Evolutionary conservation across 495 filamentous ascomycete genomes (phyloP).

Genomic region (Aspergillus bridgeri): DNA sequence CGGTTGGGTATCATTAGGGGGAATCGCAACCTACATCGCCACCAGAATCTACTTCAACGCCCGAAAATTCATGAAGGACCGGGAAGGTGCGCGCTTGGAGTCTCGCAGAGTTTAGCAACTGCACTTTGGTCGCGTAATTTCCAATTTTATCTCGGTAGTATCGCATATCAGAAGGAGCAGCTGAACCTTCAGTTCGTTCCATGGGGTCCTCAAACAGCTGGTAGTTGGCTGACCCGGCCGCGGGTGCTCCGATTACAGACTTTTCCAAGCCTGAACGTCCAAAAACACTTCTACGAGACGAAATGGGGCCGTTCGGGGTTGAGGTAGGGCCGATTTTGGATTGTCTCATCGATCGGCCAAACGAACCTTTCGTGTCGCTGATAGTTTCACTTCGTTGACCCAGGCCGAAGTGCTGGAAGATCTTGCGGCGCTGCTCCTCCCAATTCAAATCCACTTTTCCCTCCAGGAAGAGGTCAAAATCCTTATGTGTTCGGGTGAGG

Average conservation of each 20-base stretch:
- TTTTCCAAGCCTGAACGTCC: conserved; percentile 68
- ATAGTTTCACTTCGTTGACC: conserved; percentile 54
- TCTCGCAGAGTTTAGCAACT: conserved; percentile 67
- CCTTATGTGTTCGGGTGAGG: conserved; percentile 75
- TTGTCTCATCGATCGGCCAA: conserved; percentile 56
- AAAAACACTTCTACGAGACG: conserved; percentile 59
- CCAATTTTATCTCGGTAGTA: conserved; percentile 76
- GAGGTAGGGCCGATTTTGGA: conserved; percentile 29
- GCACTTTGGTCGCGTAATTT: conserved; percentile 71
- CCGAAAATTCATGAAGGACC: conserved; percentile 66
- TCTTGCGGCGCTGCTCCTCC: conserved; percentile 86
- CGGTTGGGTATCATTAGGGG: neutral
- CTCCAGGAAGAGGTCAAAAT: conserved; percentile 90
- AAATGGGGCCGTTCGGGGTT: conserved; percentile 29
- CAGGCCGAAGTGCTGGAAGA: conserved; percentile 95
- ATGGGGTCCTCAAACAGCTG: conserved; percentile 66
- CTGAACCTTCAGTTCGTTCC: conserved; percentile 45
- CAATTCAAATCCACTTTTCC: conserved; percentile 93
- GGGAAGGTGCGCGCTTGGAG: conserved; percentile 63
- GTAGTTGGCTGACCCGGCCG: conserved; percentile 48
- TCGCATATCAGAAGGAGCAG: conserved; percentile 57
- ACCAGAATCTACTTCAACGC: conserved; percentile 63
- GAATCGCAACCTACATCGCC: conserved; percentile 51
- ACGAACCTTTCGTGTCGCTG: conserved; percentile 47
- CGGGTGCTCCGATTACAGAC: conserved; percentile 80